These are phyloP conservation scores for Leishmania arabica DNA, from an alignment of 208 protist species.

Conservation along the genomic window DNA sequence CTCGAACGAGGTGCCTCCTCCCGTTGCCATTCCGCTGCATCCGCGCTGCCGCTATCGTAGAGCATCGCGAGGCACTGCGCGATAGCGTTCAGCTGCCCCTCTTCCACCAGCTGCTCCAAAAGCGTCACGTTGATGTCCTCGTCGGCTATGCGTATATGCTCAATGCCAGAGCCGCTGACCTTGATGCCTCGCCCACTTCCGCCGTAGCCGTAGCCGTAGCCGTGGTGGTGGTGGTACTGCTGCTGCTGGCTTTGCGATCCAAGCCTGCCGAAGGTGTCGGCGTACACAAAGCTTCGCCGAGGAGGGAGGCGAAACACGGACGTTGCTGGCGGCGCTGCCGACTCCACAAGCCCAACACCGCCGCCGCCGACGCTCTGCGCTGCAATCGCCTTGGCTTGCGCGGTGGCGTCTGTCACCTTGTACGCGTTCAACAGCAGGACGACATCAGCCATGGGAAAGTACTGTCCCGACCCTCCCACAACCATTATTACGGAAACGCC, in stretches of 20 bases:
- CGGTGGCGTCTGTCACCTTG: conserved; percentile 71
- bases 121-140: conserved; percentile 73
- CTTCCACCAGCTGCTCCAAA: conserved; percentile 93
- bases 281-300: conserved; percentile 19
- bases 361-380: neutral
- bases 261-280: conserved; percentile 19
- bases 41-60: conserved; percentile 38
- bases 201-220: neutral
- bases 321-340: neutral
- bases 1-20: neutral
- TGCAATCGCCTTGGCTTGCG: conserved; percentile 63
- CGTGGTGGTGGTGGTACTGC: conserved; percentile 6
- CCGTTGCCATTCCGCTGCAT: conserved; percentile 14
- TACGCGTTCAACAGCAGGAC: conserved; percentile 92
- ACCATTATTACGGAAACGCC: conserved; percentile 88
- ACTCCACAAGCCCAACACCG: conserved; percentile 2
- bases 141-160: conserved; percentile 57
- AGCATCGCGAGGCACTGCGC: conserved; percentile 78
- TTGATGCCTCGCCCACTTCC: conserved; percentile 38
- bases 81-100: conserved; percentile 88
- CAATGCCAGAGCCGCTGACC: conserved; percentile 47
- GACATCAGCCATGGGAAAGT: conserved; percentile 88
- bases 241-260: conserved; percentile 7
- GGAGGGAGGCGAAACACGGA: conserved; percentile 26
- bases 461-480: conserved; percentile 93